Evolutionary conservation across 306 rosid species (phyloP).

Genomic region (Spatholobus suberectus): DNA sequence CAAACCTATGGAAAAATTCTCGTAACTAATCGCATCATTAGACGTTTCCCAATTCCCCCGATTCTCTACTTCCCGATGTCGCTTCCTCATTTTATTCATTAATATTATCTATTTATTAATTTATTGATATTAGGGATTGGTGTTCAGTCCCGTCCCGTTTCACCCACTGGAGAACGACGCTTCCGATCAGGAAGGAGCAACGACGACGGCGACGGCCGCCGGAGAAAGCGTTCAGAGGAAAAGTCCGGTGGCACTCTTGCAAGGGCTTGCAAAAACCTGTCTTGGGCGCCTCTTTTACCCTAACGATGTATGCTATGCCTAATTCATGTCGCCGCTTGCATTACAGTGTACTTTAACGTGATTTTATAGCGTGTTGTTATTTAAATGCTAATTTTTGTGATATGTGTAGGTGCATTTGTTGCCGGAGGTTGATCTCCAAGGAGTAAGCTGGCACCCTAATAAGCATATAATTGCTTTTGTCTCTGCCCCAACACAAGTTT

Average conservation of each 20-base stretch:
- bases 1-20: conserved; percentile 81
- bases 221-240: conserved; percentile 43
- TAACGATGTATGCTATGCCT: conserved; percentile 51
- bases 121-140: conserved; percentile 64
- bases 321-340: neutral
- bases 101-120: neutral
- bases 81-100: neutral
- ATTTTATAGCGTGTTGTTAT: neutral
- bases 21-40: conserved; percentile 41
- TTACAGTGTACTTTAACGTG: neutral
- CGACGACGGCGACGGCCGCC: neutral
- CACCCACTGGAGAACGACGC: conserved; percentile 56
- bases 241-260: conserved; percentile 56
- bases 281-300: conserved; percentile 66
- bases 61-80: neutral
- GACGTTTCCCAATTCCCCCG: neutral
- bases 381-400: neutral
- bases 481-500: conserved; percentile 71
- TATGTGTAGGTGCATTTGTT: conserved; percentile 71
- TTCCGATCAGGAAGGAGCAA: conserved; percentile 42
- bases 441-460: conserved; percentile 93
- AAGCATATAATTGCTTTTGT: conserved; percentile 84
- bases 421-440: conserved; percentile 85
- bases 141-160: conserved; percentile 85
- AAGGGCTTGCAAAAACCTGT: conserved; percentile 48